phyloP scores from a whole-genome alignment of 192 early-diverging fungal genomes.

The Coemansia erecta region DNA sequence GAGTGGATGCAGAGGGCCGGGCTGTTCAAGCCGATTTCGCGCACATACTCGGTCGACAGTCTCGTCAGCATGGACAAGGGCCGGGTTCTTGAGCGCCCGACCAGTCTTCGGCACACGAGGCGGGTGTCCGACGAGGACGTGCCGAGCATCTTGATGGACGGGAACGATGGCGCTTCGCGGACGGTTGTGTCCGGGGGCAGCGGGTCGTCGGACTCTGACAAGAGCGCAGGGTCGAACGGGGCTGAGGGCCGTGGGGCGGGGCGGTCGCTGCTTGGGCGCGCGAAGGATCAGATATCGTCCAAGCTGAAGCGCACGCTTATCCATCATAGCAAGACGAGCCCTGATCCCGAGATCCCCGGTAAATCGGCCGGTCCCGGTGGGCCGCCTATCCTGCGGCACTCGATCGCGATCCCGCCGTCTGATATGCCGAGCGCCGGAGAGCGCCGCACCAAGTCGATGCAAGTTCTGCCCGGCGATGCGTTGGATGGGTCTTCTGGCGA shows the following conservation, averaged over 20 bases:
- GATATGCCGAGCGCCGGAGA: background rate
- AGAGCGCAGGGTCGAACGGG: conserved; percentile 3
- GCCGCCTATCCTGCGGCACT: conserved; percentile 8
- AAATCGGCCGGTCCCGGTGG: background rate
- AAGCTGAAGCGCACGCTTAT: conserved; percentile 7
- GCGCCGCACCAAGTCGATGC: background rate
- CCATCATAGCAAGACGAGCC: background rate
- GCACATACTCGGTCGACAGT: conserved; percentile 24
- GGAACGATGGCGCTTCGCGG: background rate
- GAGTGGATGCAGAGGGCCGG: conserved; percentile 20
- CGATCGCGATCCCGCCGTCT: conserved; percentile 7
- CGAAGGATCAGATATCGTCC: conserved; percentile 30
- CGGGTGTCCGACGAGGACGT: conserved; percentile 8
- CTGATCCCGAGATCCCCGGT: background rate
- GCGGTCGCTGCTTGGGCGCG: conserved; percentile 24
- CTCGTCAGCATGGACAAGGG: conserved; percentile 5
- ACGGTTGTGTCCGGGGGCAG: background rate
- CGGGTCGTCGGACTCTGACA: background rate
- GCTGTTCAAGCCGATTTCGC: conserved; percentile 10
- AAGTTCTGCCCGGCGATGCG: background rate
- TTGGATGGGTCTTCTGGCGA: background rate
- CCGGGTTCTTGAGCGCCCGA: background rate
- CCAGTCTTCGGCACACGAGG: background rate
- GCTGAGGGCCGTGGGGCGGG: background rate
- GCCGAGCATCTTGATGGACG: background rate